phyloP scores from a whole-genome alignment of 306 rosid genomes.

The Quercus cerris region DNA sequence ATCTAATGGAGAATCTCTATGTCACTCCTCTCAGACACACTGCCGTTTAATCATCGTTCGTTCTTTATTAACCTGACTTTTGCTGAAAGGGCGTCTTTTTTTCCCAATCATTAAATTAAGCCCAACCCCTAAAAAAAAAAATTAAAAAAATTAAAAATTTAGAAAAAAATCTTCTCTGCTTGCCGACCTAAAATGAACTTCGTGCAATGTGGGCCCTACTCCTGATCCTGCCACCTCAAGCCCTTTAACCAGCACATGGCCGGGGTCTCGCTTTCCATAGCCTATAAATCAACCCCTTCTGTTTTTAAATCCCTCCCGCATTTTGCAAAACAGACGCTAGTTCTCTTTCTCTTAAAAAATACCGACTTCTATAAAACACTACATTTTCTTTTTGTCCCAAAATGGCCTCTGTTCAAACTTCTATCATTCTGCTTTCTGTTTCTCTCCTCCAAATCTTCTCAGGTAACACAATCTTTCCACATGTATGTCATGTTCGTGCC shows the following conservation, averaged over 20 bases:
- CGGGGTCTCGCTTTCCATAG: conserved; percentile 4
- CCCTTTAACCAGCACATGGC: background rate
- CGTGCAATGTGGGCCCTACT: conserved; percentile 20
- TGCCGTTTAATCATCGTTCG: background rate
- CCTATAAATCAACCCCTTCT: conserved; percentile 4
- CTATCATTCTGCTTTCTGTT: conserved; percentile 11
- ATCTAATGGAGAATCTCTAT: background rate
- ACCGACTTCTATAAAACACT: too few species aligned
- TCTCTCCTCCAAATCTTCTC: conserved; percentile 23
- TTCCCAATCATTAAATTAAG: background rate
- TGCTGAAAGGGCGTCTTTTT: background rate
- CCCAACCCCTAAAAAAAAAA: background rate
- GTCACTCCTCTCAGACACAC: background rate
- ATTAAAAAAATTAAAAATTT: background rate
- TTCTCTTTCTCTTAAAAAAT: too few species aligned
- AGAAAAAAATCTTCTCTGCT: background rate
- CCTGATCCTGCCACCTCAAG: background rate
- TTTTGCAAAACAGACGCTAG: too few species aligned
- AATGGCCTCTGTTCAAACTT: conserved; percentile 25
- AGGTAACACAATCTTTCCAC: conserved; percentile 28
- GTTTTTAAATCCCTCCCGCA: conserved; percentile 17
- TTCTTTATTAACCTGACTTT: background rate
- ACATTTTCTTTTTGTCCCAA: background rate
- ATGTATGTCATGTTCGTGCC: too few species aligned
- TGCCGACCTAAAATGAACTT: conserved; percentile 34